A percentile compares a stretch with the other conserved stretches of the same genome.
These are phyloP conservation scores for Globisporangium radiosum DNA, from an alignment of 352 stramenopile species.

Conservation along the genomic window DNA sequence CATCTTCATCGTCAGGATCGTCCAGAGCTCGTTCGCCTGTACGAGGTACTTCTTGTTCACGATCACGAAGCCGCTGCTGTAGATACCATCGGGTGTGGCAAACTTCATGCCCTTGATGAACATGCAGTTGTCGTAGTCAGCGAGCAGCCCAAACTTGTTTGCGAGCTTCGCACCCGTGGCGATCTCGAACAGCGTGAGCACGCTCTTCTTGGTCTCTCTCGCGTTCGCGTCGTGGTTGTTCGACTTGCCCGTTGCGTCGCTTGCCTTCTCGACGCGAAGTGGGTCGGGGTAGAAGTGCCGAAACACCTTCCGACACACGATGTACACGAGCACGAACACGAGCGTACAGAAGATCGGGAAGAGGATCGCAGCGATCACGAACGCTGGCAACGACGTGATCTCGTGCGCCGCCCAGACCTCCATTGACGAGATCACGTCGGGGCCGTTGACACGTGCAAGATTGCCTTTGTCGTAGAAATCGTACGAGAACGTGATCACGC, in stretches of 20 bases:
- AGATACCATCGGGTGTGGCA: constrained; percentile 15
- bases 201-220: neutral
- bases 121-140: constrained; percentile 21
- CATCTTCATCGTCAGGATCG: constrained; percentile 3
- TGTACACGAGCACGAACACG: constrained; percentile 13
- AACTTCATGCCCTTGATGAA: constrained; percentile 31
- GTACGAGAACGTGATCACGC: neutral
- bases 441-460: neutral
- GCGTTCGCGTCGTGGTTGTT: neutral
- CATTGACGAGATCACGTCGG: constrained; percentile 24
- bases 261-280: neutral
- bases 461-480: constrained; percentile 5
- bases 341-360: constrained; percentile 10
- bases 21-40: neutral
- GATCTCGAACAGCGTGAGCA: neutral
- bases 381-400: neutral
- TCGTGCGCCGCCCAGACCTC: constrained; percentile 7
- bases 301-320: constrained; percentile 10
- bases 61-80: constrained; percentile 11
- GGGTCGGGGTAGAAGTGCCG: constrained; percentile 10
- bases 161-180: neutral
- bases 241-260: neutral
- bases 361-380: constrained; percentile 1
- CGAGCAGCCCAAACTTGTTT: constrained; percentile 16
- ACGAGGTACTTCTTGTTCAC: constrained; percentile 3